Evolutionary conservation across 495 filamentous ascomycete genomes (phyloP).

Genomic region (Hypoxylon perforatum): DNA sequence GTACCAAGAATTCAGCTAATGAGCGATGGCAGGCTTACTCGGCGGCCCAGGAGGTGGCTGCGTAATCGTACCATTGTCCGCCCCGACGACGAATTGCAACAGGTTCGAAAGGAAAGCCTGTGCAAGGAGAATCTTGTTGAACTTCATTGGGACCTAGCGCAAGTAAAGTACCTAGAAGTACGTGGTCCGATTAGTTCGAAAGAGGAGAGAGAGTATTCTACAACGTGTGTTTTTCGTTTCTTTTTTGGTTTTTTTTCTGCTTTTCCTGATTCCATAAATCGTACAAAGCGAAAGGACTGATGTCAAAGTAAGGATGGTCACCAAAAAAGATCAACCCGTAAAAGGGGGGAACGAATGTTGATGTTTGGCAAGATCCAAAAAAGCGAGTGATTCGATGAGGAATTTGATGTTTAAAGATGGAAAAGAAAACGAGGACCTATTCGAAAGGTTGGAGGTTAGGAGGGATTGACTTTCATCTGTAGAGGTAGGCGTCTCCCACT

Average conservation of each 20-base stretch:
- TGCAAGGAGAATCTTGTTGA: constrained; percentile 16
- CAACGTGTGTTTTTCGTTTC: constrained; percentile 15
- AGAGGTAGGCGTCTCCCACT: too few relatives aligned
- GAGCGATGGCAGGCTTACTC: constrained; percentile 8
- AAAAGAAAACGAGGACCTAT: constrained; percentile 2
- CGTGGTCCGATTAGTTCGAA: neutral
- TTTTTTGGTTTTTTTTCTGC: constrained; percentile 31
- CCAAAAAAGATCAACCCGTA: constrained; percentile 45
- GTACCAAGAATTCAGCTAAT: neutral
- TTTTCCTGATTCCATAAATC: constrained; percentile 43
- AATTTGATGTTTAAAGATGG: neutral
- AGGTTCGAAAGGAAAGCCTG: constrained; percentile 25
- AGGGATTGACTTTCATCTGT: too few relatives aligned
- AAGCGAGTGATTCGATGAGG: constrained; percentile 8
- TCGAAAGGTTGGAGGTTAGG: neutral
- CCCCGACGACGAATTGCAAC: constrained; percentile 29
- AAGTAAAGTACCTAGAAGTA: neutral
- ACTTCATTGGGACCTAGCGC: constrained; percentile 24
- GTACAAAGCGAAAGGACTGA: constrained; percentile 39
- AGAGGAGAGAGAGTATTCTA: constrained; percentile 4
- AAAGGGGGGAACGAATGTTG: constrained; percentile 34
- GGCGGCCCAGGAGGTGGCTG: constrained; percentile 23
- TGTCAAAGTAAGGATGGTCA: constrained; percentile 45
- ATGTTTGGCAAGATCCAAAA: constrained; percentile 47
- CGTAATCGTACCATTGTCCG: constrained; percentile 25